A percentile compares a stretch with the other conserved stretches of the same genome.
Conservation (phyloP, 306 rosid species). For the Lathyrus tuberosus region DNA sequence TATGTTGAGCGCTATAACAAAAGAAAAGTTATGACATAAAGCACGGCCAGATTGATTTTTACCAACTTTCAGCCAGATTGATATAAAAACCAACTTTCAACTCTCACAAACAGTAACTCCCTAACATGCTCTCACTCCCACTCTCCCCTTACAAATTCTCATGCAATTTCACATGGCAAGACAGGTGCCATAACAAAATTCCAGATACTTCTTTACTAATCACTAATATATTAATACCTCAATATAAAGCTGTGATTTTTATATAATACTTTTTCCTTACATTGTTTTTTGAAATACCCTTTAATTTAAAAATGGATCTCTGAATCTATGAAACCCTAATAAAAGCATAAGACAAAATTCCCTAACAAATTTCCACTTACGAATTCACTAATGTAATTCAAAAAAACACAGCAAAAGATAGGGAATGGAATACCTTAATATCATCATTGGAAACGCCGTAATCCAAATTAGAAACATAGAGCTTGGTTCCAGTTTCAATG, state of each 20-base stretch:
- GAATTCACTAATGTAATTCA: background rate
- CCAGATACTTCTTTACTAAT: background rate
- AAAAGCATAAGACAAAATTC: background rate
- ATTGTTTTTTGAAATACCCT: background rate
- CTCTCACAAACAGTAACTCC: background rate
- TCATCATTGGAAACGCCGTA: conserved; percentile 95
- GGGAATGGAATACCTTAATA: conserved; percentile 64
- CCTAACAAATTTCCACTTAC: background rate
- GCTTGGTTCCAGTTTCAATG: conserved; percentile 92
- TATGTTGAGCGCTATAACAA: background rate
- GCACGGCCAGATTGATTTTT: background rate
- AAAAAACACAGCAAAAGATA: background rate
- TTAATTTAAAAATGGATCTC: background rate
- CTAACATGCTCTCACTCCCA: background rate
- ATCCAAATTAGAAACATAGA: conserved; percentile 84
- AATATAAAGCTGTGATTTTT: background rate
- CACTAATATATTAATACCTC: background rate
- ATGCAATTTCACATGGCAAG: background rate
- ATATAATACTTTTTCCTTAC: background rate
- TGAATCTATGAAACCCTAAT: background rate
- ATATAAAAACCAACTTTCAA: background rate
- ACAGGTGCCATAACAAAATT: background rate
- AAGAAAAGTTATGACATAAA: background rate
- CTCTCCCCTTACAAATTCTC: background rate
- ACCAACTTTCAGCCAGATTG: too few relatives aligned